Conservation (phyloP, 108 stramenopile genomes). For the Cyclotella sp. region DNA sequence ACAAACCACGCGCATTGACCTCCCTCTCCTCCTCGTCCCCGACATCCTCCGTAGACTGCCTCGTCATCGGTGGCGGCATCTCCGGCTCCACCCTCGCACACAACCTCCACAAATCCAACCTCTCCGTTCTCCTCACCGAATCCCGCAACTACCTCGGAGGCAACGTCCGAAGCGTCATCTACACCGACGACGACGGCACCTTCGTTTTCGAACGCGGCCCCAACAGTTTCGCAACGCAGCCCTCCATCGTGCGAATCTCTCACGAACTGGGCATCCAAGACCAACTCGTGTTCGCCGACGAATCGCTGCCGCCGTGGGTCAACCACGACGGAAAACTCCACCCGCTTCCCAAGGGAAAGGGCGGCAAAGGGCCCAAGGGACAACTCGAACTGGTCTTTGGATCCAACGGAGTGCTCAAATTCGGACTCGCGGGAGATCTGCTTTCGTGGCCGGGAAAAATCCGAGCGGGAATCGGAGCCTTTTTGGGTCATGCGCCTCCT, state of each 20-base stretch:
- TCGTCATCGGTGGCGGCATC: conserved; percentile 93
- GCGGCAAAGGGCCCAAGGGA: conserved; percentile 83
- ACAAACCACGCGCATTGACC: not conserved
- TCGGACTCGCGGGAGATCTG: conserved; percentile 75
- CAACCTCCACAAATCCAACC: conserved; percentile 71
- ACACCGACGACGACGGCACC: conserved; percentile 68
- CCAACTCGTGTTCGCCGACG: conserved; percentile 93
- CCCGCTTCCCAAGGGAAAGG: conserved; percentile 90
- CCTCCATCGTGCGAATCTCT: conserved; percentile 87
- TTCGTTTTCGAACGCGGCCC: conserved; percentile 98
- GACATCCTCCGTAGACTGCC: conserved; percentile 61
- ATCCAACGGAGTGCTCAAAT: conserved; percentile 79
- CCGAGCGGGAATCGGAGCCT: conserved; percentile 94
- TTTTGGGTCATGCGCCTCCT: conserved; percentile 76
- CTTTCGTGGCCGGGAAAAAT: conserved; percentile 95
- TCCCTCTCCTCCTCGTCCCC: conserved; percentile 36
- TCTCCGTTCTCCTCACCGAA: conserved; percentile 84
- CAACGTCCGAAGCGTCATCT: conserved; percentile 82
- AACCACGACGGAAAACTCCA: conserved; percentile 89
- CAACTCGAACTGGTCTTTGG: conserved; percentile 87
- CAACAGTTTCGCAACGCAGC: conserved; percentile 92
- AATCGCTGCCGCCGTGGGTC: conserved; percentile 86
- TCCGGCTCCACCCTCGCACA: conserved; percentile 91
- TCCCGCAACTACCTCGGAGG: conserved; percentile 88
- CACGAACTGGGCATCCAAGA: conserved; percentile 90